Evolutionary conservation across 192 early-diverging fungal species (phyloP).

Genomic region (Linnemannia elongata): DNA sequence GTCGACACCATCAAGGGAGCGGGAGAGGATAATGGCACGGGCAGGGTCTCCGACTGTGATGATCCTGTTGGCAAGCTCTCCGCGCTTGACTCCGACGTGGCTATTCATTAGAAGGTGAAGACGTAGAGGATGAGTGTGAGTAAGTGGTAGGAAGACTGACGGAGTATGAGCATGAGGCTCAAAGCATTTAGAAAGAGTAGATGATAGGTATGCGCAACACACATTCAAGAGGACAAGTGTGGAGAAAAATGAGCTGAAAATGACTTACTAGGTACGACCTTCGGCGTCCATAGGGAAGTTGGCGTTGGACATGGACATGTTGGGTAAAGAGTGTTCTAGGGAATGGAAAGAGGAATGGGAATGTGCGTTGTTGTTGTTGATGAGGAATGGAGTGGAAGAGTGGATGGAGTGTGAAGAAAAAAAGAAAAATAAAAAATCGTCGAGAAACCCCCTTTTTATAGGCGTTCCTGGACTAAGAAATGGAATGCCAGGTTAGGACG

Average conservation of each 20-base stretch:
- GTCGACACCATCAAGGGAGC: conserved; percentile 68
- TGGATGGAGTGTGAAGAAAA: conserved; percentile 19
- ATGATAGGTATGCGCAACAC: not conserved
- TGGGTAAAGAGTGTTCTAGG: conserved; percentile 7
- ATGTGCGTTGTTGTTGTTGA: not conserved
- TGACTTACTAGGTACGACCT: conserved; percentile 77
- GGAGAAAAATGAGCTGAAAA: not conserved
- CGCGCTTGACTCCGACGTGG: conserved; percentile 82
- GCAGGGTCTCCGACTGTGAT: conserved; percentile 89
- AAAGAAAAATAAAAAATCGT: not conserved
- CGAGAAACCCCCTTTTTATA: not conserved
- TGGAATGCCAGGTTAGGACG: not conserved
- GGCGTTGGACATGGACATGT: conserved; percentile 68
- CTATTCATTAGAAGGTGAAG: conserved; percentile 5
- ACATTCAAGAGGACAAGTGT: not conserved
- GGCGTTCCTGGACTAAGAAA: not conserved
- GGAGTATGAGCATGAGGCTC: too few species aligned
- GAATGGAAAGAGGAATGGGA: not conserved
- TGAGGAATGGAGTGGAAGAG: conserved; percentile 1
- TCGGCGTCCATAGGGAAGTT: conserved; percentile 85
- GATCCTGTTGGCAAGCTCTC: conserved; percentile 90
- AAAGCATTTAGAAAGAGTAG: not conserved
- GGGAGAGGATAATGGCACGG: conserved; percentile 76
- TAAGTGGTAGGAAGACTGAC: not conserved
- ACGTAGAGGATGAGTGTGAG: not conserved